Evolutionary conservation across 1,284 basidiomycete genomes (phyloP).

Genomic region (Leccinum olivaceoglutinosum): DNA sequence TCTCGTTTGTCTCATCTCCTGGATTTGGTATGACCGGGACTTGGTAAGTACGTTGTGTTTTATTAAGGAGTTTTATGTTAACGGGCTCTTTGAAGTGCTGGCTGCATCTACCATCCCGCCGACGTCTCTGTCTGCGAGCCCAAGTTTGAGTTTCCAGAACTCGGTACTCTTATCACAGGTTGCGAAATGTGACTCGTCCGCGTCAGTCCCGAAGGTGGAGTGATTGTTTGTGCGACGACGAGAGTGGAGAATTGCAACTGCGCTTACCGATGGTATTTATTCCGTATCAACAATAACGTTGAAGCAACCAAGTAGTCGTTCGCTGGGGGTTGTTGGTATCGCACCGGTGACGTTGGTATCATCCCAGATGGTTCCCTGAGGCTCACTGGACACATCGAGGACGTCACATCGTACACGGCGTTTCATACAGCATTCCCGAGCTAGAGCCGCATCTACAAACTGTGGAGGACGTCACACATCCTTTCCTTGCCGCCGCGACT

Average conservation of each 20-base stretch:
- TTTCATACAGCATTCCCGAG: slow-evolving; percentile 35
- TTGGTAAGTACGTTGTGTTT: slow-evolving; percentile 11
- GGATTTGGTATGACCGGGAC: slow-evolving; percentile 42
- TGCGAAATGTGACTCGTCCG: slow-evolving; percentile 26
- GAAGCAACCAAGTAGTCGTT: slow-evolving; percentile 30
- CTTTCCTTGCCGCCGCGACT: slow-evolving; percentile 30
- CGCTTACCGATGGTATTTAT: slow-evolving; percentile 33
- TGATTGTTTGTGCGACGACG: slow-evolving; percentile 17
- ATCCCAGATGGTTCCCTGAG: slow-evolving; percentile 30
- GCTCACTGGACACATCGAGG: slow-evolving; percentile 36
- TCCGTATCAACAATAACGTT: slow-evolving; percentile 32
- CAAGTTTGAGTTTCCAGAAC: slow-evolving; percentile 19
- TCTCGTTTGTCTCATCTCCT: slow-evolving; percentile 26
- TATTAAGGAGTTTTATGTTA: neutral
- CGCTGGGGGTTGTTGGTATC: slow-evolving; percentile 36
- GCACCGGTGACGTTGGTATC: slow-evolving; percentile 35
- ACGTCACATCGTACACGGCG: slow-evolving; percentile 36
- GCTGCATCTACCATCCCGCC: slow-evolving; percentile 27
- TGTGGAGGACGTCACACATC: slow-evolving; percentile 30
- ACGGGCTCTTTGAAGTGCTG: slow-evolving; percentile 21
- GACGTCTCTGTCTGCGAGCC: slow-evolving; percentile 13
- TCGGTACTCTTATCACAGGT: slow-evolving; percentile 18
- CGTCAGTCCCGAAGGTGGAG: slow-evolving; percentile 20
- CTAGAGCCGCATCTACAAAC: slow-evolving; percentile 34
- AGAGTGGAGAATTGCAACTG: slow-evolving; percentile 33